A percentile compares a stretch with the other conserved stretches of the same genome.
Conservation (phyloP, 23 red algal genomes). For the Chondrus crispus region DNA sequence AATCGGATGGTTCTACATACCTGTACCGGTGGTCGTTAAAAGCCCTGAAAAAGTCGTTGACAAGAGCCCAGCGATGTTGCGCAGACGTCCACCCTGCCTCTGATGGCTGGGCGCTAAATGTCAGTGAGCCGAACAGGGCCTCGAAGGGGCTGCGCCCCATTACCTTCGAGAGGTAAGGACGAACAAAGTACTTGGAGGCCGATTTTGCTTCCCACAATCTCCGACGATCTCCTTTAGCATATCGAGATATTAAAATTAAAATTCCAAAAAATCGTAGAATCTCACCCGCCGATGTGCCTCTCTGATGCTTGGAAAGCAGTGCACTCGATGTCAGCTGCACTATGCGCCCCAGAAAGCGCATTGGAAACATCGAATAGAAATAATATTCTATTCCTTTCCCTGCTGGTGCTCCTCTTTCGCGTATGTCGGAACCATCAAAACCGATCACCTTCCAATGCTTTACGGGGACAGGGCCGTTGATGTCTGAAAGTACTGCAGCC, state of each 20-base stretch:
- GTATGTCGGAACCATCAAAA: background rate
- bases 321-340: background rate
- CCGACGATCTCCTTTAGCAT: background rate
- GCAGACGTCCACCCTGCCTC: background rate
- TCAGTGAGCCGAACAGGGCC: background rate
- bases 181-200: background rate
- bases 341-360: background rate
- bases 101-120: background rate
- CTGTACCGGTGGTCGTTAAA: background rate
- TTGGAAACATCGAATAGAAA: background rate
- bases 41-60: background rate
- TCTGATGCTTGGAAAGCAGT: background rate
- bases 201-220: background rate
- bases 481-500: no score
- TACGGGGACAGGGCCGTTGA: background rate
- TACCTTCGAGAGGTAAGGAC: background rate
- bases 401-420: background rate
- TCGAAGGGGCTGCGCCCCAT: background rate
- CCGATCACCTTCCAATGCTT: background rate
- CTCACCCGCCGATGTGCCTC: background rate
- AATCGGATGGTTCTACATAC: background rate
- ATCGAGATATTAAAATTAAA: background rate
- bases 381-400: background rate
- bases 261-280: background rate
- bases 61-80: background rate